A percentile compares a stretch with the other conserved stretches of the same genome.
phyloP scores from a whole-genome alignment of 805 yeast species.

The Suhomyces prunicola region DNA sequence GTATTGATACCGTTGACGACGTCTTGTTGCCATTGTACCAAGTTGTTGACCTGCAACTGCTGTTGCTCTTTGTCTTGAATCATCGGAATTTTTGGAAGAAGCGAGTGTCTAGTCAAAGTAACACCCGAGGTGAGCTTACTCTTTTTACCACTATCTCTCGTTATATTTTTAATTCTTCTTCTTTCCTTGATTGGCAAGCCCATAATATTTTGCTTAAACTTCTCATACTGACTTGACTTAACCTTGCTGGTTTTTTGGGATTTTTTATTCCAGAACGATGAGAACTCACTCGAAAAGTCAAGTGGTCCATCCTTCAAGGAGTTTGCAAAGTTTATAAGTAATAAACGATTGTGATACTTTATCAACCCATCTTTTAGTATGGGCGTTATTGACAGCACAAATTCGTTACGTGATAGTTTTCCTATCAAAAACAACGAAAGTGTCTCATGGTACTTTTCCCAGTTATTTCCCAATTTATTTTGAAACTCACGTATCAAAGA shows the following conservation, averaged over 20 bases:
- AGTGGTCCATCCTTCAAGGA: slow-evolving; percentile 73
- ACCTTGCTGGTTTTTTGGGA: slow-evolving; percentile 47
- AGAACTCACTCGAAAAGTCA: slow-evolving; percentile 45
- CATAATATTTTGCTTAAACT: slow-evolving; percentile 80
- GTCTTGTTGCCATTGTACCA: slow-evolving; percentile 89
- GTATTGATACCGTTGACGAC: slow-evolving; percentile 81
- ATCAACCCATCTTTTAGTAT: slow-evolving; percentile 50
- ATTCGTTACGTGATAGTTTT: slow-evolving; percentile 71
- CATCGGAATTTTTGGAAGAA: slow-evolving; percentile 83
- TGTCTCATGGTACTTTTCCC: slow-evolving; percentile 85
- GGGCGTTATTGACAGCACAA: slow-evolving; percentile 56
- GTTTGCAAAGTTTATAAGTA: slow-evolving; percentile 80
- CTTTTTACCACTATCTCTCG: slow-evolving; percentile 77
- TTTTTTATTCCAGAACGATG: slow-evolving; percentile 47
- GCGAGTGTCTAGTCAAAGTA: slow-evolving; percentile 66
- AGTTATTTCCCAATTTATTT: slow-evolving; percentile 65
- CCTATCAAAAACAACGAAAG: slow-evolving; percentile 76
- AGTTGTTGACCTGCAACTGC: slow-evolving; percentile 45
- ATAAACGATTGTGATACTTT: slow-evolving; percentile 76
- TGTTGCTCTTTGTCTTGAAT: slow-evolving; percentile 49
- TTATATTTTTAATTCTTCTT: slow-evolving; percentile 75
- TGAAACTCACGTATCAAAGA: slow-evolving; percentile 69
- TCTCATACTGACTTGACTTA: slow-evolving; percentile 70
- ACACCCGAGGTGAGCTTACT: slow-evolving; percentile 69
- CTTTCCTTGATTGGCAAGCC: slow-evolving; percentile 83